These are phyloP conservation scores for Arthrobotrys musiformis DNA, from an alignment of 2,329 filamentous ascomycete genomes.

Conservation along the genomic window DNA sequence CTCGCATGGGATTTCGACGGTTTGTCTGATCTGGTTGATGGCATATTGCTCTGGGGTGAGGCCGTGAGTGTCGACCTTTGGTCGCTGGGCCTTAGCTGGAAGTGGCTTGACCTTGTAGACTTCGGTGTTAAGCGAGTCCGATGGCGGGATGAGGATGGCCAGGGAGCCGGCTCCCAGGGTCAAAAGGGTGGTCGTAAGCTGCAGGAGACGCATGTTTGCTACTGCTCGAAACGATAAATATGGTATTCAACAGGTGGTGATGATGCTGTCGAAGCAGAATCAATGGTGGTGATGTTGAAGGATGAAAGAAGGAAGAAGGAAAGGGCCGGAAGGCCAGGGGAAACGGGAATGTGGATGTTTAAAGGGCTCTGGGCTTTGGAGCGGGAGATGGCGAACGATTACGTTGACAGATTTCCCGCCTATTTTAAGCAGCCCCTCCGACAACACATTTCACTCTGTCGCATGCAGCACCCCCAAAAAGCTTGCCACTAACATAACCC, in stretches of 20 bases:
- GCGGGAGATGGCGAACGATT: constrained; percentile 8
- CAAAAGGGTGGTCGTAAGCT: constrained; percentile 43
- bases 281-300: constrained; percentile 5
- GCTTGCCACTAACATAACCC: constrained; percentile 10
- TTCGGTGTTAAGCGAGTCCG: constrained; percentile 33
- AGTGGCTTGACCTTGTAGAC: constrained; percentile 33
- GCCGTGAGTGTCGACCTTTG: constrained; percentile 43
- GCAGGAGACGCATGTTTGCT: constrained; percentile 41
- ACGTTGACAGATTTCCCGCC: constrained; percentile 32
- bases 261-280: neutral
- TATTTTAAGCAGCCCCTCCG: constrained; percentile 25
- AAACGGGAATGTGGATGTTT: constrained; percentile 9
- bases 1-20: constrained; percentile 35
- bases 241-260: too few relatives aligned
- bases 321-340: neutral
- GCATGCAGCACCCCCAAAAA: constrained; percentile 16
- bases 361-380: constrained; percentile 5
- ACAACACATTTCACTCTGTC: constrained; percentile 41
- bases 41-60: constrained; percentile 44
- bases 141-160: constrained; percentile 45
- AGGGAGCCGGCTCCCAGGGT: constrained; percentile 55
- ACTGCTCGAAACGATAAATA: too few relatives aligned
- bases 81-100: constrained; percentile 4
- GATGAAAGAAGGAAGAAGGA: neutral
- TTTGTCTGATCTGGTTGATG: constrained; percentile 32